Evolutionary conservation across 1,139 yeast genomes (phyloP).

Genomic region (Zygosaccharomyces sapae): DNA sequence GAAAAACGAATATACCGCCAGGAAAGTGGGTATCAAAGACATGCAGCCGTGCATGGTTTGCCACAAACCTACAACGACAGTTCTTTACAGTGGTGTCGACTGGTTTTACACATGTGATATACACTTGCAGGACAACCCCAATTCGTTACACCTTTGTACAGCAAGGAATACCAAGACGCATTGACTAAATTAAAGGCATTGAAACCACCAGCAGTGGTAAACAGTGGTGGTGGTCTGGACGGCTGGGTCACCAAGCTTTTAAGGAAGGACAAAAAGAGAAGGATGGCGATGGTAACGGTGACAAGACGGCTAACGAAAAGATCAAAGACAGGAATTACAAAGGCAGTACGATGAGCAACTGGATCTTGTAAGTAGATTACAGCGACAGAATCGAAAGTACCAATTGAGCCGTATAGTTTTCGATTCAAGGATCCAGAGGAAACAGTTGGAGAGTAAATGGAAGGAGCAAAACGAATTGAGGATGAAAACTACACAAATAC

Average conservation of each 20-base stretch:
- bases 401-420: slow-evolving; percentile 51
- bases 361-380: slow-evolving; percentile 30
- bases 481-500: slow-evolving; percentile 34
- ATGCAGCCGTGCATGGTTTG: slow-evolving; percentile 62
- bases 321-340: slow-evolving; percentile 28
- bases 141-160: slow-evolving; percentile 55
- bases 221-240: slow-evolving; percentile 34
- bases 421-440: slow-evolving; percentile 46
- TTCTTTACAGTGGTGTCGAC: slow-evolving; percentile 50
- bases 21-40: slow-evolving; percentile 56
- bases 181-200: slow-evolving; percentile 40
- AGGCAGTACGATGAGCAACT: slow-evolving; percentile 32
- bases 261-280: slow-evolving; percentile 8
- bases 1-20: slow-evolving; percentile 29
- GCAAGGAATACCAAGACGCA: slow-evolving; percentile 46
- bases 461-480: slow-evolving; percentile 35
- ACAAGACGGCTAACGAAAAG: slow-evolving; percentile 18
- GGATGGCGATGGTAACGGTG: slow-evolving; percentile 12
- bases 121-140: slow-evolving; percentile 57
- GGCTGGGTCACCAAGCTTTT: slow-evolving; percentile 34
- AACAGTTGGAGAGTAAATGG: slow-evolving; percentile 41
- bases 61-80: slow-evolving; percentile 60
- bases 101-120: slow-evolving; percentile 65
- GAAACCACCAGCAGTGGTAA: slow-evolving; percentile 41
- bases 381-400: slow-evolving; percentile 43